phyloP scores from a whole-genome alignment of 768 basidiomycete species.

The Rhizopogon salebrosus region DNA sequence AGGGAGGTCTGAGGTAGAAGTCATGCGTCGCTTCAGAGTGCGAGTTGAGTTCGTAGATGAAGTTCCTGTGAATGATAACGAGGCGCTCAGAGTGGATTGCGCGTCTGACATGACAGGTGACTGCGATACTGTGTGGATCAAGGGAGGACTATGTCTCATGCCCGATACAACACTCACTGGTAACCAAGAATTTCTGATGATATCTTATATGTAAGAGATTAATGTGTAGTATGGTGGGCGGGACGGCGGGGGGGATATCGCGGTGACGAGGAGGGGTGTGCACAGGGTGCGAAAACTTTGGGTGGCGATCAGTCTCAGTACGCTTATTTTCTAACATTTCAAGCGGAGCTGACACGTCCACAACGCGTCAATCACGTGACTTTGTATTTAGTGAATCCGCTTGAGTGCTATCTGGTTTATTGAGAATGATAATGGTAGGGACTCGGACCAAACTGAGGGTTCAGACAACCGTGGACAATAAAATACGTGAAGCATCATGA shows the following conservation, averaged over 20 bases:
- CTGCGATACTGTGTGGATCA: background rate
- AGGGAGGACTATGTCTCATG: background rate
- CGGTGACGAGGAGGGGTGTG: constrained; percentile 19
- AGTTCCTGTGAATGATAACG: constrained; percentile 22
- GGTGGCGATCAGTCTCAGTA: constrained; percentile 1
- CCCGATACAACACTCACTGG: constrained; percentile 3
- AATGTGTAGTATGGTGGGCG: background rate
- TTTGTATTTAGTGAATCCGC: constrained; percentile 1
- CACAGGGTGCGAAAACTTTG: constrained; percentile 13
- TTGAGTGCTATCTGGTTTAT: no score
- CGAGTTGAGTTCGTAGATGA: constrained; percentile 22
- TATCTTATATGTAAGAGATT: constrained; percentile 1
- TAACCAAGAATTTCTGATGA: constrained; percentile 1
- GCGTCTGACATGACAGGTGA: constrained; percentile 16
- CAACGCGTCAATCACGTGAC: constrained; percentile 39
- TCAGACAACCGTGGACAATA: background rate
- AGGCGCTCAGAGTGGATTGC: constrained; percentile 10
- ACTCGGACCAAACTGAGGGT: background rate
- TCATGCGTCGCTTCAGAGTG: constrained; percentile 43
- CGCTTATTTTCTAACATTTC: constrained; percentile 29
- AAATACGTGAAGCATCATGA: background rate
- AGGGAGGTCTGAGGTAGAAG: constrained; percentile 41
- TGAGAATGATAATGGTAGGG: background rate
- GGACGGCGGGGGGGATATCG: constrained; percentile 17
- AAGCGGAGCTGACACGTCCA: constrained; percentile 41